Base-by-base conservation (phyloP, 2,329 filamentous ascomycete species). In the Thermoascus crustaceus region DNA sequence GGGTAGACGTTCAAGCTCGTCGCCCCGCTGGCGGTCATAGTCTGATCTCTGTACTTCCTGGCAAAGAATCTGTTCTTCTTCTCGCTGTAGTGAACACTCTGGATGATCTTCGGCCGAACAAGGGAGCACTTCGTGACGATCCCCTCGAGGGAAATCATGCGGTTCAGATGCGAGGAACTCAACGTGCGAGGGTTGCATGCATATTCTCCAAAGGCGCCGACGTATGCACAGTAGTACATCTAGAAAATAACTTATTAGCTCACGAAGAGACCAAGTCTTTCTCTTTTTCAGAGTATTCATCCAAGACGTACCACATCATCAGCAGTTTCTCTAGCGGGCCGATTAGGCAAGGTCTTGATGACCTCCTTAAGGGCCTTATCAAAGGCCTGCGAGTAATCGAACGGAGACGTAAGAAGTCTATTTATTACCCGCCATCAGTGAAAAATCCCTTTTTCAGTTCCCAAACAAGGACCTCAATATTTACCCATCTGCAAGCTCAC, bases 121-220 rank as follows among this genome's bases (percentile, higher is more conserved):
- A 98, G 72, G 16, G 88, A 95, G 64, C 86, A 94, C 60, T 91
- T 84, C 22, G 91, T 98, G 26, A 98, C 91, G 52, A 98, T 98
- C 30, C 91, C 91, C 64, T 98, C 91, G 34, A 98, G 73, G 3
- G 88, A 94, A 9, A 98, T 85, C 88, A 98, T 95, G 54, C 85
- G 81, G 62, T 98, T 98, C 38, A 98, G 75, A 52, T 94, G 85
- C 25, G 78, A 73, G 2, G 89, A 95, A 33, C 85, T 85, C 19
- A 98, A 68, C 0, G 91, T 96, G 48, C 91, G 78, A 25, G 91
- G 91, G 54, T 95, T 98, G 73, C 88, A 95, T 8, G 88, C 76
- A 58, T 85, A 91, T 57, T 95, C 80, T 46, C 93, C 91, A 57
- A 98, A 98, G 57, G 86, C 94, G 46, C 91, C 91, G 37, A 89